Evolutionary conservation across 805 yeast genomes (phyloP).

Genomic region (Metschnikowia corniflorae): DNA sequence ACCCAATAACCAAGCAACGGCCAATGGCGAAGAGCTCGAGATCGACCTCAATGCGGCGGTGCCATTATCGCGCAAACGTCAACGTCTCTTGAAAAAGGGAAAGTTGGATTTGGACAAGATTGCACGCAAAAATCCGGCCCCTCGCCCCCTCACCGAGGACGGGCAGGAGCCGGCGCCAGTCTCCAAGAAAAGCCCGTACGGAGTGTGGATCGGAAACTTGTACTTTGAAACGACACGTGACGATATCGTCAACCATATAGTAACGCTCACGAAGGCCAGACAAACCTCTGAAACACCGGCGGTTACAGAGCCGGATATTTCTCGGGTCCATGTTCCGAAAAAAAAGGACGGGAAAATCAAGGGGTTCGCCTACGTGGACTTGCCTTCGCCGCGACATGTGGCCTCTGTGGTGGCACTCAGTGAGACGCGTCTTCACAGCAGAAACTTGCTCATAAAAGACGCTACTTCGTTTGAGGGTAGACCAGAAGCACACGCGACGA

Average conservation of each 20-base stretch:
- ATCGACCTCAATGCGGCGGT: conserved; percentile 57
- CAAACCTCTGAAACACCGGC: conserved; percentile 22
- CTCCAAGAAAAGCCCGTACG: conserved; percentile 50
- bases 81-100: conserved; percentile 76
- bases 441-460: conserved; percentile 81
- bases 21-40: conserved; percentile 53
- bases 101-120: conserved; percentile 65
- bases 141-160: conserved; percentile 37
- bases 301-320: conserved; percentile 56
- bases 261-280: conserved; percentile 49
- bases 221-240: conserved; percentile 79
- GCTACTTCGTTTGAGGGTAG: conserved; percentile 83
- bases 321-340: conserved; percentile 79
- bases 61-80: conserved; percentile 85
- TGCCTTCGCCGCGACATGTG: conserved; percentile 58
- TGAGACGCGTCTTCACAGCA: conserved; percentile 73
- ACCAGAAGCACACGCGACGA: conserved; percentile 52
- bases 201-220: conserved; percentile 94
- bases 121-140: conserved; percentile 35
- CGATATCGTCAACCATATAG: conserved; percentile 63
- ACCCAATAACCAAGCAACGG: background rate
- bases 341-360: conserved; percentile 61
- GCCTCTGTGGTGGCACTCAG: conserved; percentile 60
- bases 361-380: conserved; percentile 92
- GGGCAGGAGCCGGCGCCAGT: conserved; percentile 25